Evolutionary conservation across 768 basidiomycete species (phyloP), one percentile per base, ranked within the genome.

Genomic region (Suillus weaverae): DNA sequence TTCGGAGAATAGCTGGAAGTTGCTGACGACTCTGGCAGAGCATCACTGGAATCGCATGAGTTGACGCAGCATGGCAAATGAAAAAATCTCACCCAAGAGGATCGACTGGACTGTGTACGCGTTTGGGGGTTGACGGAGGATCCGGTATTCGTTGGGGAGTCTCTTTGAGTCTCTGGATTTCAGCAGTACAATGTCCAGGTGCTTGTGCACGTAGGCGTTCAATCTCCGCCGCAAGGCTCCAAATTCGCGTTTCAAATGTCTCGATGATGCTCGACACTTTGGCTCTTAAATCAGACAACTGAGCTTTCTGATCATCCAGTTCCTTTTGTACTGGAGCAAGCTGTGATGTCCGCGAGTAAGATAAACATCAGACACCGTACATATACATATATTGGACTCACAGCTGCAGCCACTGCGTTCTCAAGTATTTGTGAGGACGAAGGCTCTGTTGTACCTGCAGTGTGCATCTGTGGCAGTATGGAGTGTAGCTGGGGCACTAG

Each of bases 251-350:
- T 67, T 80, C 79, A 41, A 76, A 76, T 11, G 73, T 73, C 41
- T 72, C 72, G 18, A 76, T 66, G 61, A 76, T 22, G 61, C 64
- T 67, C 60, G 76, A 65, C 18, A 76, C 68, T 55, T 75, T 76
- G 43, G 76, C 70, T 63, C 68, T 76, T 14, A 76, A 62, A 46
- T 77, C 73, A 35, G 66, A 75, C 26, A 86, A 70, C 69, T 86
- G 83, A 39, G 77, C 71, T 71, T 81, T 82, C 60, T 86, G 77
- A 4, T 77, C 73, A 62, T 81, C 76, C 26, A 86, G 70, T 68
- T 85, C 85, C 59, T 81, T 79, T 61, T 83, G 80, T 16, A 89
- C 70, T 20, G 88, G 86, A 43, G 78, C 80, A 62, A 86, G 68
- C 86, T 86, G 57, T 41, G 65, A 62, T 30, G 38, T 0, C 65